A percentile compares a stretch with the other conserved stretches of the same genome.
These are phyloP conservation scores for Actinomortierella ambigua DNA, from an alignment of 371 early-diverging fungal species.

Conservation along the genomic window DNA sequence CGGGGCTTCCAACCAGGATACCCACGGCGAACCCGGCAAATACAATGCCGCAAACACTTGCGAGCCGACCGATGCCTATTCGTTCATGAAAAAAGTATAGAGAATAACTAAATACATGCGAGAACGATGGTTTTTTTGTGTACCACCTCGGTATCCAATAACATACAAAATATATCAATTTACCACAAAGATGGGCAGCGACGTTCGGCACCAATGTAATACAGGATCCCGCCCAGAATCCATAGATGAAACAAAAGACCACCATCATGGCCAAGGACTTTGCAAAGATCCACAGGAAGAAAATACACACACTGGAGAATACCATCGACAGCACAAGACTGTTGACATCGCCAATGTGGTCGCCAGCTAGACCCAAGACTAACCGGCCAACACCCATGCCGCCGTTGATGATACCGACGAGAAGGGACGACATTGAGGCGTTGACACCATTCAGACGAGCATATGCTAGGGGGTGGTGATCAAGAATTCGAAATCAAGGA, in stretches of 20 bases:
- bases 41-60: slow-evolving; percentile 48
- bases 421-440: slow-evolving; percentile 47
- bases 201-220: slow-evolving; percentile 58
- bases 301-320: slow-evolving; percentile 47
- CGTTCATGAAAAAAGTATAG: background rate
- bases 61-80: slow-evolving; percentile 51
- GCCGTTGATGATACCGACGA: slow-evolving; percentile 50
- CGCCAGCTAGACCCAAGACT: slow-evolving; percentile 41
- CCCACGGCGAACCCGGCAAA: slow-evolving; percentile 51
- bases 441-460: slow-evolving; percentile 35
- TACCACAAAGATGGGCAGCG: slow-evolving; percentile 52
- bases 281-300: slow-evolving; percentile 68
- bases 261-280: slow-evolving; percentile 49
- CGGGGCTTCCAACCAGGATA: slow-evolving; percentile 54
- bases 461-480: slow-evolving; percentile 19
- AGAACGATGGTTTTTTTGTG: too few relatives aligned
- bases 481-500: background rate
- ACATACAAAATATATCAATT: too few relatives aligned
- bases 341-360: slow-evolving; percentile 67
- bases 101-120: too few relatives aligned
- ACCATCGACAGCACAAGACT: slow-evolving; percentile 50
- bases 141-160: too few relatives aligned
- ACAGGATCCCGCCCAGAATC: slow-evolving; percentile 53
- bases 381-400: slow-evolving; percentile 38
- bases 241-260: slow-evolving; percentile 56